Evolutionary conservation across 1,284 basidiomycete genomes (phyloP).

Genomic region (Gymnopus androsaceus): DNA sequence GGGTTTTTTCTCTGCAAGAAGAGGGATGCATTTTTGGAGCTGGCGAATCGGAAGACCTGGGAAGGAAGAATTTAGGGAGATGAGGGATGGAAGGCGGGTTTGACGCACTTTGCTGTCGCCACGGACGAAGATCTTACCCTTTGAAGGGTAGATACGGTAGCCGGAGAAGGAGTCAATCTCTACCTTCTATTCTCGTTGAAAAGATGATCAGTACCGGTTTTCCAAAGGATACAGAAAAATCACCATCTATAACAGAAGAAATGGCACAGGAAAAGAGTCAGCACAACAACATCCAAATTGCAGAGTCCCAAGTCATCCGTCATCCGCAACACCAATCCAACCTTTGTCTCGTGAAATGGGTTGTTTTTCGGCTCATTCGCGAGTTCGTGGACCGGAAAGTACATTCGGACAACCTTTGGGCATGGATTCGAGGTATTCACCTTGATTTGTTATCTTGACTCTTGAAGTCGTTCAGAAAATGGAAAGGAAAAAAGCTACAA

Average conservation of each 20-base stretch:
- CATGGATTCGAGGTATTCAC: no score
- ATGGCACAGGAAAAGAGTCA: slow-evolving; percentile 14
- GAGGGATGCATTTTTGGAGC: slow-evolving; percentile 91
- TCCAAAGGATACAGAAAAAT: slow-evolving; percentile 17
- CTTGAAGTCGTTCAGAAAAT: no score
- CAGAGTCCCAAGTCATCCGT: slow-evolving; percentile 42
- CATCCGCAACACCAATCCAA: slow-evolving; percentile 43
- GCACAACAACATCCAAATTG: slow-evolving; percentile 10
- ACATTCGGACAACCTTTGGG: no score
- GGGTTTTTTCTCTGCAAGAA: slow-evolving; percentile 99
- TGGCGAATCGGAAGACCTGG: slow-evolving; percentile 91
- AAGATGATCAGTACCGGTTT: slow-evolving; percentile 19
- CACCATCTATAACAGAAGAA: slow-evolving; percentile 46
- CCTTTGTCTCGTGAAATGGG: slow-evolving; percentile 56
- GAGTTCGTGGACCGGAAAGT: no score
- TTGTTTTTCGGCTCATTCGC: no score
- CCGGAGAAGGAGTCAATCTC: slow-evolving; percentile 97
- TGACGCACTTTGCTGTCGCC: slow-evolving; percentile 90
- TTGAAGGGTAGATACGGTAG: slow-evolving; percentile 94
- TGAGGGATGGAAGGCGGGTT: neutral
- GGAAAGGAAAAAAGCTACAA: no score
- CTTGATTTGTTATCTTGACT: no score
- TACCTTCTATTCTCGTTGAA: slow-evolving; percentile 77
- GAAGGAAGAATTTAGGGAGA: neutral
- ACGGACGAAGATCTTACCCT: slow-evolving; percentile 94